Percentiles rank a stretch among this genome's conserved stretches.
These are phyloP conservation scores for Porcisia deanei DNA, from an alignment of 208 protist species.

Conservation along the genomic window DNA sequence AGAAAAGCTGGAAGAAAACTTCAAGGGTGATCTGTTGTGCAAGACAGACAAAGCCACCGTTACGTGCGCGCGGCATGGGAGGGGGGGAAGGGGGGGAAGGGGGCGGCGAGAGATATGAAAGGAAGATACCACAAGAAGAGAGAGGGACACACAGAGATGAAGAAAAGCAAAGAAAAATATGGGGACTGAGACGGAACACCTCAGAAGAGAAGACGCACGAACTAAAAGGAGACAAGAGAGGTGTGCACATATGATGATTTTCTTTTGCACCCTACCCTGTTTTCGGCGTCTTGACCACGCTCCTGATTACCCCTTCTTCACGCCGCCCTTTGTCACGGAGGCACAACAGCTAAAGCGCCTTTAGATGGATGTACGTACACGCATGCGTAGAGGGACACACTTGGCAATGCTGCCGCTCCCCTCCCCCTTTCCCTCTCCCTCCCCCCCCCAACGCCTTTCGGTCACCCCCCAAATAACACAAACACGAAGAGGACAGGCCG, in stretches of 20 bases:
- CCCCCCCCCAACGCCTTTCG: too few relatives aligned
- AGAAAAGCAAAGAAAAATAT: not conserved
- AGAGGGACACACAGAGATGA: not conserved
- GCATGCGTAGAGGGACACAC: not conserved
- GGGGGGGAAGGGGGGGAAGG: too few relatives aligned
- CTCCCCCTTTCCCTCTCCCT: not conserved
- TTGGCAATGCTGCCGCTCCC: not conserved
- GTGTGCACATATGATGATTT: not conserved
- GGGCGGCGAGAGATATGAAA: not conserved
- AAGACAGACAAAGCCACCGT: not conserved
- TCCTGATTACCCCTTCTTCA: not conserved
- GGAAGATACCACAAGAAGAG: not conserved
- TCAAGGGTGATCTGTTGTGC: not conserved
- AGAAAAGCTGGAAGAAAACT: not conserved
- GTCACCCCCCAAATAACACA: not conserved
- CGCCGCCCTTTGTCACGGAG: not conserved
- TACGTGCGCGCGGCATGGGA: not conserved
- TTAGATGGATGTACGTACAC: not conserved
- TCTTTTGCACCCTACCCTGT: not conserved
- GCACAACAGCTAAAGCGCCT: not conserved
- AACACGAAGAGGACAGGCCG: not conserved
- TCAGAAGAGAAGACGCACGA: not conserved
- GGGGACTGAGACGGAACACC: not conserved
- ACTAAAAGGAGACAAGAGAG: not conserved
- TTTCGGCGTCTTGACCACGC: not conserved